Evolutionary conservation across 2,329 filamentous ascomycete genomes (phyloP).

Genomic region (Diaporthe humulicola): DNA sequence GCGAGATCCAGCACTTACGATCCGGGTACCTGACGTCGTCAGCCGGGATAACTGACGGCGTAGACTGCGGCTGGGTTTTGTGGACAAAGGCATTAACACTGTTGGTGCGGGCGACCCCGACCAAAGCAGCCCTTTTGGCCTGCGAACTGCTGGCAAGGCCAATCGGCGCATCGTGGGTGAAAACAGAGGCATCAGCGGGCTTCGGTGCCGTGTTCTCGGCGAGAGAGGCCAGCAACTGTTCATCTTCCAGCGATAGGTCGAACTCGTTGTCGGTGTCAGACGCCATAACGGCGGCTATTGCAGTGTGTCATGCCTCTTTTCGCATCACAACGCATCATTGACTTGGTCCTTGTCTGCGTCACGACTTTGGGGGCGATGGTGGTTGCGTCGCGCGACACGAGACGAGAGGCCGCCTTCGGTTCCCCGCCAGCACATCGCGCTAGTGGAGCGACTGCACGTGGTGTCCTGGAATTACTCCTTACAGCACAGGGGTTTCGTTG

Average conservation of each 20-base stretch:
- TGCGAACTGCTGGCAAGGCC: slow-evolving; percentile 17
- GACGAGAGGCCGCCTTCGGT: slow-evolving; percentile 13
- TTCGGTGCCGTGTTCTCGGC: slow-evolving; percentile 19
- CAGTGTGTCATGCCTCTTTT: slow-evolving; percentile 32
- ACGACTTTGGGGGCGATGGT: slow-evolving; percentile 31
- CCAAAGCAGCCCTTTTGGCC: slow-evolving; percentile 34
- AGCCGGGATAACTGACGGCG: slow-evolving; percentile 33
- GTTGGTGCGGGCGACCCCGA: slow-evolving; percentile 39
- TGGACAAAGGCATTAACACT: slow-evolving; percentile 34
- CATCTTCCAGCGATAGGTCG: slow-evolving; percentile 62
- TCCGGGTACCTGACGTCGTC: slow-evolving; percentile 62
- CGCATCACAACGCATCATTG: slow-evolving; percentile 29
- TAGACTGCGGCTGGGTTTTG: slow-evolving; percentile 32
- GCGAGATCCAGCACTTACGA: slow-evolving; percentile 56
- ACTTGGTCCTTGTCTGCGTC: slow-evolving; percentile 29
- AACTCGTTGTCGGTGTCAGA: slow-evolving; percentile 58
- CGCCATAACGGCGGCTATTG: slow-evolving; percentile 37
- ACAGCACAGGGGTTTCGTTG: too few relatives aligned
- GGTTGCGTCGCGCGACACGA: background rate
- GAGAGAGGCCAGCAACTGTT: slow-evolving; percentile 52
- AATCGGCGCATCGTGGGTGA: slow-evolving; percentile 30
- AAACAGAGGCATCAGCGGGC: background rate
- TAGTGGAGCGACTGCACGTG: slow-evolving; percentile 28
- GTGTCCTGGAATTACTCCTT: background rate
- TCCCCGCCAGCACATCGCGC: slow-evolving; percentile 1